phyloP scores from a whole-genome alignment of 495 filamentous ascomycete species.

The Penicillium pulvis region DNA sequence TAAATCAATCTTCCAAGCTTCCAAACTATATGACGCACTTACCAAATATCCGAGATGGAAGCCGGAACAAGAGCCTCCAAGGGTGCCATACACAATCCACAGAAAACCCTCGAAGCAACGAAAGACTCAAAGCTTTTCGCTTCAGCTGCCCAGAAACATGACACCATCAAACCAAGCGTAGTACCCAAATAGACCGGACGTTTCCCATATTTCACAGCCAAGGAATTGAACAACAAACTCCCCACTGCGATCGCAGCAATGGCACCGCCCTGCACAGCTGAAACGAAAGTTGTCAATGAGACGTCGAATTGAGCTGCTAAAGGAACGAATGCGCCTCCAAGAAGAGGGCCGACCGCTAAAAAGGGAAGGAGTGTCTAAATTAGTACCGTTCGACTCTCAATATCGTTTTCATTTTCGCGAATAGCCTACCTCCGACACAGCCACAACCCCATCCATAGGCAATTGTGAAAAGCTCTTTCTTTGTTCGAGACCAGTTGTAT shows the following conservation, averaged over 20 bases:
- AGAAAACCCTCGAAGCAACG: constrained; percentile 48
- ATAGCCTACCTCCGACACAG: constrained; percentile 37
- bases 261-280: constrained; percentile 32
- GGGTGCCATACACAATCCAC: constrained; percentile 36
- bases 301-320: constrained; percentile 40
- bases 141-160: constrained; percentile 62
- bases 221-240: constrained; percentile 61
- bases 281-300: constrained; percentile 36
- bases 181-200: constrained; percentile 63
- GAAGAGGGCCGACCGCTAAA: constrained; percentile 41
- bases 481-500: constrained; percentile 48
- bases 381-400: background rate
- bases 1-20: too few species aligned
- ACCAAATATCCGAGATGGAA: constrained; percentile 35
- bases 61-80: constrained; percentile 34
- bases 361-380: background rate
- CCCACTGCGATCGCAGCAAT: constrained; percentile 51
- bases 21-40: background rate
- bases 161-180: constrained; percentile 58
- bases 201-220: constrained; percentile 66
- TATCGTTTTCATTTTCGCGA: background rate
- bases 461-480: constrained; percentile 44
- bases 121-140: constrained; percentile 58
- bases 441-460: constrained; percentile 40
- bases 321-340: constrained; percentile 36